phyloP scores from a whole-genome alignment of 345 rosid genomes.

The Pelargonium nanum region DNA sequence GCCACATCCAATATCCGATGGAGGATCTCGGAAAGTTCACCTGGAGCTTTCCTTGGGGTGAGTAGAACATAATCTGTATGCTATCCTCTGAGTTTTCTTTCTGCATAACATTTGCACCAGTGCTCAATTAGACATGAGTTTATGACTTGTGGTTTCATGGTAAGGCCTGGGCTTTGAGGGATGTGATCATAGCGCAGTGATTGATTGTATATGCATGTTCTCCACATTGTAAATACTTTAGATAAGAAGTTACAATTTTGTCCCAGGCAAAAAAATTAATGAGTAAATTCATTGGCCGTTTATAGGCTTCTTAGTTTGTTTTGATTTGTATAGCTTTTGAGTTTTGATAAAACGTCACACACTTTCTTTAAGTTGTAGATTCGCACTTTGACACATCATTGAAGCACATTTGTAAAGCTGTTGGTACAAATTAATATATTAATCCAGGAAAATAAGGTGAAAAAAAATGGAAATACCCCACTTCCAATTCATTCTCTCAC shows the following conservation, averaged over 20 bases:
- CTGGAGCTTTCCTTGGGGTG: slow-evolving; percentile 88
- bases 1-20: slow-evolving; percentile 21
- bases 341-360: neutral
- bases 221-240: no score
- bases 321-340: neutral
- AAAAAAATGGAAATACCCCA: neutral
- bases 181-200: neutral
- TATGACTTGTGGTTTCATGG: neutral
- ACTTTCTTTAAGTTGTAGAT: neutral
- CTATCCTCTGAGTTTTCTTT: neutral
- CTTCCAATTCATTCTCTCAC: neutral
- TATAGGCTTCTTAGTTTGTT: neutral
- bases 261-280: neutral
- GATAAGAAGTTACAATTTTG: no score
- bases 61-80: slow-evolving; percentile 20
- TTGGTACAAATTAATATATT: neutral
- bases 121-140: neutral
- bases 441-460: neutral
- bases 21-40: slow-evolving; percentile 68
- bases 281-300: neutral
- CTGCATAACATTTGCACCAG: neutral
- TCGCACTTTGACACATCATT: neutral
- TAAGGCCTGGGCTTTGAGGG: neutral
- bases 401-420: neutral
- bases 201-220: neutral